Conservation (phyloP, 495 filamentous ascomycete genomes). For the Neurospora pannonica region DNA sequence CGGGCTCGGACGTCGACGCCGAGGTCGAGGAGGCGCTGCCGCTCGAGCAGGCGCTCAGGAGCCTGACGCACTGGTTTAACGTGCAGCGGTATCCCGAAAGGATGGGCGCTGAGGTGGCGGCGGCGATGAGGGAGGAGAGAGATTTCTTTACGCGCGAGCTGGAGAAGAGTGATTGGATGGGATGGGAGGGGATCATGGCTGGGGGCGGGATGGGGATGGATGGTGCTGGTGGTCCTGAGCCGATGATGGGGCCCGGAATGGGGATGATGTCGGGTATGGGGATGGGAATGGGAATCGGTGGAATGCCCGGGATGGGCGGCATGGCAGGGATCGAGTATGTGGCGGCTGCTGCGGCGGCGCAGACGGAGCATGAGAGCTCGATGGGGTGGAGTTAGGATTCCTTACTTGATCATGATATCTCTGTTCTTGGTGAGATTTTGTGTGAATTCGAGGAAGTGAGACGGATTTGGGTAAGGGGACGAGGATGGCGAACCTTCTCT, state of each 20-base stretch:
- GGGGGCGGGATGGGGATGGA: background rate
- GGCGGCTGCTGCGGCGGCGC: background rate
- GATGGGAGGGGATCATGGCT: constrained; percentile 6
- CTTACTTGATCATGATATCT: background rate
- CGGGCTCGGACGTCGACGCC: constrained; percentile 80
- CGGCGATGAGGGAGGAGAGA: constrained; percentile 63
- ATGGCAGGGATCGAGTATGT: background rate
- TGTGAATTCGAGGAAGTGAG: background rate
- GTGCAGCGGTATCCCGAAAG: constrained; percentile 67
- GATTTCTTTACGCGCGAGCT: constrained; percentile 88
- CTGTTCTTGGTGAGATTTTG: background rate
- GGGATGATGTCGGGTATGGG: background rate
- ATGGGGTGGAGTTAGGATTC: background rate
- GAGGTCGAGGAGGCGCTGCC: constrained; percentile 89
- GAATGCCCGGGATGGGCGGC: background rate
- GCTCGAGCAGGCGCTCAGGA: constrained; percentile 77
- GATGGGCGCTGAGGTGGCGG: constrained; percentile 60
- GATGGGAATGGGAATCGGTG: background rate
- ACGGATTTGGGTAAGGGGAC: background rate
- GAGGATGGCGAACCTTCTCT: background rate
- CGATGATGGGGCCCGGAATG: constrained; percentile 5
- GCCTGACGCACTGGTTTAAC: constrained; percentile 88
- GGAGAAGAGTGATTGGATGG: constrained; percentile 58
- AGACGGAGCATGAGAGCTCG: background rate
- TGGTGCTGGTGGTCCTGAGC: background rate